Evolutionary conservation across 2,329 filamentous ascomycete genomes (phyloP), one percentile per base, ranked within the genome.

Genomic region (Trichophaea hybrida): DNA sequence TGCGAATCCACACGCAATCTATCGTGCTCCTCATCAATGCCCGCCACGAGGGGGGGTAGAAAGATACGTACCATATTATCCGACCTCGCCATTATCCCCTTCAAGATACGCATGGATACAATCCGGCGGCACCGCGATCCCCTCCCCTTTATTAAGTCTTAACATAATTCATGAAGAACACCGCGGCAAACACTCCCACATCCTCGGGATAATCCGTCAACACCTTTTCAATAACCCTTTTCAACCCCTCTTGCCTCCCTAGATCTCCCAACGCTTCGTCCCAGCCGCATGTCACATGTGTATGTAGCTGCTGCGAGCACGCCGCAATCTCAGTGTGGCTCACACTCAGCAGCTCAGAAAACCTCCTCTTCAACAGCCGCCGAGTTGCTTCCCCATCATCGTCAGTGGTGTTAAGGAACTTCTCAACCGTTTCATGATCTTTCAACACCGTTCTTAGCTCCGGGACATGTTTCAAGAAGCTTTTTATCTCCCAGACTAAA

Each of bases 111-210:
- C 84, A 68, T 88, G 84, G 57, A 87, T 85, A 4, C 83, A 84
- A 64, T 88, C 84, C 0, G 83, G 83, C 0, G 84, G 84, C 13
- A 88, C 83, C 69, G 80, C 86, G 55, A 88, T 76, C 6, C 80
- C 78, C 55, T 87, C 79, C 13, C 85, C 84, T 0, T 83, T 76
- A 17, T 79, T 72, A 6, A 89, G 76, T 1, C 78, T 74, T 74
- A 55, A 89, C 69, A 68, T 80, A 89, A 71, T 90, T 90, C 84
- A 88, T 88, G 50, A 81, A 81, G 38, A 87, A 72, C 4, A 87
- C 74, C 0, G 84, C 84, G 1, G 89, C 82, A 1, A 90, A 73
- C 15, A 76, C 80, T 1, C 85, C 85, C 0, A 82, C 82, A 65
- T 89, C 86, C 5, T 60, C 48, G 6, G 59, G 59, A 34, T 62